These are phyloP conservation scores for Pseudocercospora eumusae DNA, from an alignment of 2,329 filamentous ascomycete species.

Conservation along the genomic window DNA sequence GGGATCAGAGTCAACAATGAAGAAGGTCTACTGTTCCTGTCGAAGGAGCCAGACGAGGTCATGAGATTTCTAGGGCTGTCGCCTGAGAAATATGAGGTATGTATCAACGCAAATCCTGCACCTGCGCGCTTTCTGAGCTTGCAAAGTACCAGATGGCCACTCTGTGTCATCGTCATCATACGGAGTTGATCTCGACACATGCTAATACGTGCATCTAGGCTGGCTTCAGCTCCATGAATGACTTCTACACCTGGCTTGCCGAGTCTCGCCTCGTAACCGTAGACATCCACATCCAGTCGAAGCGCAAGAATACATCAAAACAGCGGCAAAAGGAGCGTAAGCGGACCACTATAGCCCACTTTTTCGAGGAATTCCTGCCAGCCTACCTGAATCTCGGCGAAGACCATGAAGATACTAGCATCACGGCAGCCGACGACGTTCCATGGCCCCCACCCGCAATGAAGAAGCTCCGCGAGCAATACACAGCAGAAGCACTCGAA, in stretches of 20 bases:
- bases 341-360: constrained; percentile 61
- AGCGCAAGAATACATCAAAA: constrained; percentile 46
- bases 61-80: constrained; percentile 66
- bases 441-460: constrained; percentile 4
- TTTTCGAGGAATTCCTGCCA: constrained; percentile 66
- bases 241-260: constrained; percentile 64
- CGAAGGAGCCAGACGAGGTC: constrained; percentile 56
- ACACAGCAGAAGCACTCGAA: constrained; percentile 57
- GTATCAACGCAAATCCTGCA: too few species aligned
- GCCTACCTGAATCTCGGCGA: constrained; percentile 43
- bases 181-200: too few species aligned
- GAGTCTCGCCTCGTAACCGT: constrained; percentile 61
- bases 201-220: too few species aligned
- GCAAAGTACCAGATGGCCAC: too few species aligned
- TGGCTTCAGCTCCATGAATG: constrained; percentile 41
- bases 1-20: constrained; percentile 34
- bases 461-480: constrained; percentile 44
- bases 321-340: constrained; percentile 59
- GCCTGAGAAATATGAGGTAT: constrained; percentile 48
- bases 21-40: constrained; percentile 61
- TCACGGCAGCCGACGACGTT: neutral
- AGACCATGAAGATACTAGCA: constrained; percentile 1
- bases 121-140: too few species aligned
- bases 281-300: constrained; percentile 28
- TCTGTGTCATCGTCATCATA: too few species aligned